Conservation (phyloP, 2,329 filamentous ascomycete species). For the Berkeleyomyces basicola region DNA sequence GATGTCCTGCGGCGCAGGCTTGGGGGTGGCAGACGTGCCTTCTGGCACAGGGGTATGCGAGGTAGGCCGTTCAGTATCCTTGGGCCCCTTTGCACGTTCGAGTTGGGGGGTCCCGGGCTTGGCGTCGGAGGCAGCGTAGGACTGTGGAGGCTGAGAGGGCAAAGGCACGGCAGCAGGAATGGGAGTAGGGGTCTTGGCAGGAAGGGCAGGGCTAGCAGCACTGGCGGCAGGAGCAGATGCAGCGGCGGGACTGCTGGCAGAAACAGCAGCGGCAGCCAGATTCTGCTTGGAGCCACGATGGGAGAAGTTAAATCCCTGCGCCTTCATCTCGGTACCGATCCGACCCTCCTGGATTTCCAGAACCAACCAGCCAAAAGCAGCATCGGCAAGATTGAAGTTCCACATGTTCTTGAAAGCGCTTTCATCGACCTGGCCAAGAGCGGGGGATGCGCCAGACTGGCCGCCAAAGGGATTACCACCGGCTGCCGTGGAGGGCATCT, state of each 20-base stretch:
- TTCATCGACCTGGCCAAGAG: conserved; percentile 84
- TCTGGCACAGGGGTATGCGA: conserved; percentile 31
- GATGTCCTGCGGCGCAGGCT: conserved; percentile 42
- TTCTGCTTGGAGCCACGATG: conserved; percentile 76
- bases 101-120: conserved; percentile 35
- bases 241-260: neutral
- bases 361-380: conserved; percentile 90
- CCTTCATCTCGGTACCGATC: conserved; percentile 96
- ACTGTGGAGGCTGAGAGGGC: conserved; percentile 27
- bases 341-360: conserved; percentile 88
- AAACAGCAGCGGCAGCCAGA: conserved; percentile 21
- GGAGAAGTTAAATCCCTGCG: conserved; percentile 97
- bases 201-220: conserved; percentile 19
- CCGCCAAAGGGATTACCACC: conserved; percentile 95
- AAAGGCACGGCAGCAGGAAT: conserved; percentile 17
- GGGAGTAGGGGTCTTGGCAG: conserved; percentile 20
- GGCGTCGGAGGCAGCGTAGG: conserved; percentile 22
- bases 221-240: conserved; percentile 18
- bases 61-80: conserved; percentile 40
- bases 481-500: conserved; percentile 91
- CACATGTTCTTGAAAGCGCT: conserved; percentile 99
- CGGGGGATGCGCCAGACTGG: conserved; percentile 51
- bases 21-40: conserved; percentile 41
- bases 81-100: conserved; percentile 27
- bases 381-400: conserved; percentile 98